A percentile compares a stretch with the other conserved stretches of the same genome.
Evolutionary conservation across 345 rosid species (phyloP).

Genomic region (Heritiera fomes): DNA sequence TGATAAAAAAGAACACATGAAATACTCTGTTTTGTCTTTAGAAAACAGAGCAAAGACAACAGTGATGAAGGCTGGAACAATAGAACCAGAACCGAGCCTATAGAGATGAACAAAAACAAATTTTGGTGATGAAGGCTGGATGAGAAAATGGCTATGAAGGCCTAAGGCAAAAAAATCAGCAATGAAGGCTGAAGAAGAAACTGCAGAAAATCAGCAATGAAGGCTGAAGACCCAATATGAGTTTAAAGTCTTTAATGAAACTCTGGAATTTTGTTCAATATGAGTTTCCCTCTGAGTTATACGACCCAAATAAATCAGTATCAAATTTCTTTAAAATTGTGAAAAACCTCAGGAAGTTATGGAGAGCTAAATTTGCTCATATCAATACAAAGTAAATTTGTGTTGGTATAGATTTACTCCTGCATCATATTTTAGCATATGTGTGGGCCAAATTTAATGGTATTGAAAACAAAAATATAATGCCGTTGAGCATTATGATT

Average conservation of each 20-base stretch:
- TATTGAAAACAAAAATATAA: background rate
- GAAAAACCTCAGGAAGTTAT: background rate
- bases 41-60: too few species aligned
- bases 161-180: too few species aligned
- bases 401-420: background rate
- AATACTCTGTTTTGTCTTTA: too few species aligned
- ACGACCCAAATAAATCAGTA: background rate
- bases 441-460: background rate
- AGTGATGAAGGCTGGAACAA: too few species aligned
- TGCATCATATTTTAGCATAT: slow-evolving; percentile 7
- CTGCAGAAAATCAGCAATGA: too few species aligned
- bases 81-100: too few species aligned
- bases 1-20: too few species aligned
- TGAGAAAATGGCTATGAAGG: too few species aligned
- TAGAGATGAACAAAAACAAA: too few species aligned
- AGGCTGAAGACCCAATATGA: background rate
- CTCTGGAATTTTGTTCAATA: background rate
- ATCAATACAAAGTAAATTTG: background rate
- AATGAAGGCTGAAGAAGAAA: too few species aligned
- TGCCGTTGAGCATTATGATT: background rate
- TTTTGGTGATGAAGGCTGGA: too few species aligned
- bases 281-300: background rate
- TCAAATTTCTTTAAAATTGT: background rate
- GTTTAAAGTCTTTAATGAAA: background rate
- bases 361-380: background rate